phyloP scores from a whole-genome alignment of 805 yeast genomes.

The Barnettozyma sp. region DNA sequence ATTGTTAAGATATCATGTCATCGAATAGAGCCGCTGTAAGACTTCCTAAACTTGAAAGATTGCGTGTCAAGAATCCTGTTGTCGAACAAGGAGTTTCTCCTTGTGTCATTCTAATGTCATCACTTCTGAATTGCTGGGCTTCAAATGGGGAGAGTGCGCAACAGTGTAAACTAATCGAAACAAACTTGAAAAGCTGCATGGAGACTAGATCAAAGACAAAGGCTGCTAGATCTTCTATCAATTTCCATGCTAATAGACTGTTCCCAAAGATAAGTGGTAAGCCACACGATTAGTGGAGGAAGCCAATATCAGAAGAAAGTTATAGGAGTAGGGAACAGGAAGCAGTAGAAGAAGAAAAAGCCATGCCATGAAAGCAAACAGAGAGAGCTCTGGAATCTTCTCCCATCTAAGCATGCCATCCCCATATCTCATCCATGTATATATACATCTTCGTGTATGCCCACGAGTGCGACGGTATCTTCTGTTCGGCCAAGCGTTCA shows the following conservation, averaged over 20 bases:
- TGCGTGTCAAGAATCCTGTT: constrained; percentile 61
- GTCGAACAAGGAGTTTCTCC: constrained; percentile 54
- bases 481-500: no score
- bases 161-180: constrained; percentile 57
- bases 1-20: constrained; percentile 18
- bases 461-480: no score
- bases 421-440: not conserved
- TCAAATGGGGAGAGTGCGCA: constrained; percentile 81
- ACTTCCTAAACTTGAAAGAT: constrained; percentile 68
- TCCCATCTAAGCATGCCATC: not conserved
- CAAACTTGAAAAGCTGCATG: constrained; percentile 72
- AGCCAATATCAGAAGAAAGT: no score
- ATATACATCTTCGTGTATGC: no score
- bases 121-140: constrained; percentile 91
- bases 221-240: constrained; percentile 36
- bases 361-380: no score
- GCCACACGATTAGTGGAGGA: constrained; percentile 30
- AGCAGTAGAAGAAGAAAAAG: no score
- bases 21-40: constrained; percentile 33
- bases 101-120: constrained; percentile 77
- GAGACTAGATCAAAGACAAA: constrained; percentile 28
- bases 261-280: constrained; percentile 44
- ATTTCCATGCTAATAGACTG: constrained; percentile 47
- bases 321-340: no score
- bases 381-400: not conserved